These are phyloP conservation scores for Sphaerosporella brunnea DNA, from an alignment of 495 filamentous ascomycete genomes.

Conservation along the genomic window DNA sequence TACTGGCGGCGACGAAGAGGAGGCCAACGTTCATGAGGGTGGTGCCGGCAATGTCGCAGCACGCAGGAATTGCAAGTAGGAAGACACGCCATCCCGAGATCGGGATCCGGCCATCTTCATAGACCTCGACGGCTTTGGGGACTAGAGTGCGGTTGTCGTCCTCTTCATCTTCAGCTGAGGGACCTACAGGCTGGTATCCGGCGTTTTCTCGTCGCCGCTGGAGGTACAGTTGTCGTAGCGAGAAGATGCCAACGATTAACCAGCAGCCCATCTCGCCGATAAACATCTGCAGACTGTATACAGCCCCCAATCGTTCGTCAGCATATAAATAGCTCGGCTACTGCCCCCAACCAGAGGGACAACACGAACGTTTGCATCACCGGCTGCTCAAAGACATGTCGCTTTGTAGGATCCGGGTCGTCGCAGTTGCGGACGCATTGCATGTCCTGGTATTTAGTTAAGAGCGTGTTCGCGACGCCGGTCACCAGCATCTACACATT, in stretches of 20 bases:
- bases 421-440: constrained; percentile 88
- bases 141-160: constrained; percentile 4
- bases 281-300: constrained; percentile 26
- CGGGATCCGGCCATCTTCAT: constrained; percentile 26
- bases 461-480: constrained; percentile 88
- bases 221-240: constrained; percentile 40
- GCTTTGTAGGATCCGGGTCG: constrained; percentile 47
- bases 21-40: constrained; percentile 94
- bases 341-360: too few relatives aligned
- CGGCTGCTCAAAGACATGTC: constrained; percentile 69
- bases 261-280: constrained; percentile 27
- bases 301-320: too few relatives aligned
- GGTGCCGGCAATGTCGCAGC: constrained; percentile 85
- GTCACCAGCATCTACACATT: constrained; percentile 32
- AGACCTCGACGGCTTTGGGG: constrained; percentile 11
- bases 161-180: constrained; percentile 10
- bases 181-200: constrained; percentile 22
- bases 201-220: constrained; percentile 11
- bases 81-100: constrained; percentile 56
- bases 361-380: constrained; percentile 71
- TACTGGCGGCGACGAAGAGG: constrained; percentile 64
- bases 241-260: constrained; percentile 44
- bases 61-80: constrained; percentile 67
- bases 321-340: too few relatives aligned
- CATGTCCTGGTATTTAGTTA: constrained; percentile 98